Conservation (phyloP, 140 eudicot genomes). For the Oenanthe javanica region DNA sequence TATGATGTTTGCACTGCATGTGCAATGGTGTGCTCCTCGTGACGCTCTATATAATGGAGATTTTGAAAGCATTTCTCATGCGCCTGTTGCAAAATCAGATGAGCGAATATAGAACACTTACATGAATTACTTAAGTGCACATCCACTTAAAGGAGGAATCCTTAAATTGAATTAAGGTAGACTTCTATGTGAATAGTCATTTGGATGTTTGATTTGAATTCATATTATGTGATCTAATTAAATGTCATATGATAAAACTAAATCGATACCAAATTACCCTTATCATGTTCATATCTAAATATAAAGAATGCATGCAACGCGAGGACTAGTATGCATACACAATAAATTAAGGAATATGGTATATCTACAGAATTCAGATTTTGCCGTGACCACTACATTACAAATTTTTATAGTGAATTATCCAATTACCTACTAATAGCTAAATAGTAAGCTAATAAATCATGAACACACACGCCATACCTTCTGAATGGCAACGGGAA, state of each 20-base stretch:
- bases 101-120: background rate
- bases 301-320: background rate
- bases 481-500: conserved; percentile 68
- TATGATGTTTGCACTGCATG: conserved; percentile 87
- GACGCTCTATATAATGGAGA: conserved; percentile 80
- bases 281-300: background rate
- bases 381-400: background rate
- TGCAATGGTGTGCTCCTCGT: conserved; percentile 94
- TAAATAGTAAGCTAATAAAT: background rate
- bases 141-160: background rate
- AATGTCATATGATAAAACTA: background rate
- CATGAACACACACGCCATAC: conserved; percentile 20
- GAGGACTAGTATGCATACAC: background rate
- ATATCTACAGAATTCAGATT: background rate
- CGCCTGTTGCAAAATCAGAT: conserved; percentile 44
- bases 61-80: conserved; percentile 83
- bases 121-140: background rate
- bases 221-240: background rate
- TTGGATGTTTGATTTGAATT: background rate
- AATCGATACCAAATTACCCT: background rate
- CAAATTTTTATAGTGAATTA: background rate
- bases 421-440: background rate
- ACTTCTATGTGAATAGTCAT: background rate
- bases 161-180: background rate
- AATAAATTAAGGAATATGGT: background rate